Evolutionary conservation across 176 grass and related monocot genomes (phyloP), one percentile per base, ranked within the genome.

Genomic region (Alopecurus myosuroides): DNA sequence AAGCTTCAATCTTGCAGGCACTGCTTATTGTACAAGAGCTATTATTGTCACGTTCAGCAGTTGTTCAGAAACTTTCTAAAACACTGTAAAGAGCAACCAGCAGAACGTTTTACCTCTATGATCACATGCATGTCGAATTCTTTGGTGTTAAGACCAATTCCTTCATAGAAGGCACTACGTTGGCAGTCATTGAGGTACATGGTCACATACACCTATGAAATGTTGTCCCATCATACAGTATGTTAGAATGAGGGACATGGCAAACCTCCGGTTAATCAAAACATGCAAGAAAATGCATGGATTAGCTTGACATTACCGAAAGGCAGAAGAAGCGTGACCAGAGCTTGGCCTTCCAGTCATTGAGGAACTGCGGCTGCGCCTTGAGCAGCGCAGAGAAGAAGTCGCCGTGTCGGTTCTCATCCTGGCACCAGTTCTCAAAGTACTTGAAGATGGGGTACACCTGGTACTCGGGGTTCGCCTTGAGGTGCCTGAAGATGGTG

Each of bases 61-160:
- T 77, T 86, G 15, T 34, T 41, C 42, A 28, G 20, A 69, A 48
- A 67, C 23, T 39, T 15, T 48, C 44, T 55, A 31, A n/a, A 78
- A 44, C 64, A 86, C 35, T 30, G 22, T 10, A 77, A 62, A 33
- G 37, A 83, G 82, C 26, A 75, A 72, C n/a, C 77, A 78, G 40
- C 81, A 78, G 33, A 56, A 26, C 49, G 26, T 60, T 35, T 85
- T 90, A 99, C 97, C 90, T 99, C 97, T 66, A 94, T 92, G 81
- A 99, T 99, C 19, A 99, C 97, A 91, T 96, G 97, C 94, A 96
- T 99, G 75, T 99, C 97, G 35, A 99, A 99, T 87, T 99, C 91
- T 80, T 96, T 99, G 22, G 97, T 99, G 79, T 94, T 1, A 25
- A 99, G 88, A 70, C 97, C 97, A 84, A 99, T 89, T 62, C 97